Conservation (phyloP, 208 protist genomes). For the Crithidia expoeki region DNA sequence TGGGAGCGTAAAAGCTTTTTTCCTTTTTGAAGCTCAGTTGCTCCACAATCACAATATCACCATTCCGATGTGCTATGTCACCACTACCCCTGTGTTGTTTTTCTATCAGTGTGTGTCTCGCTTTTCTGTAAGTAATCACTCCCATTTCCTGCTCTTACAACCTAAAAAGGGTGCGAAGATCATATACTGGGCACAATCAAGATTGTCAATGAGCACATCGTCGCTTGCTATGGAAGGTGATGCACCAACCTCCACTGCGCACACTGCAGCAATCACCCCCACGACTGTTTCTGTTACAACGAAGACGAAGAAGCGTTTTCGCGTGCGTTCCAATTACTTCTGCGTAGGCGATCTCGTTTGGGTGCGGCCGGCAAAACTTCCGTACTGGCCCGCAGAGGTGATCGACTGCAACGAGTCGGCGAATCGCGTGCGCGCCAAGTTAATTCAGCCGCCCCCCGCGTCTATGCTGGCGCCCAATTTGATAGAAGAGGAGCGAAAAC, state of each 20-base stretch:
- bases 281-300: neutral
- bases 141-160: too few species aligned
- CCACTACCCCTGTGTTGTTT: too few species aligned
- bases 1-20: too few species aligned
- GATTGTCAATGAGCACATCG: constrained; percentile 4
- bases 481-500: constrained; percentile 36
- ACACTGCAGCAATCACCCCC: neutral
- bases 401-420: constrained; percentile 50
- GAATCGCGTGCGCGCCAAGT: constrained; percentile 64
- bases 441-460: constrained; percentile 59
- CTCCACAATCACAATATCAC: too few species aligned
- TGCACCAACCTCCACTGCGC: neutral
- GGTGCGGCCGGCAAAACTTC: constrained; percentile 69
- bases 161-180: too few species aligned
- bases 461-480: constrained; percentile 48
- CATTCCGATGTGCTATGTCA: too few species aligned
- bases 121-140: too few species aligned
- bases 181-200: too few species aligned
- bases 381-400: constrained; percentile 90
- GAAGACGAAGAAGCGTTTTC: constrained; percentile 34
- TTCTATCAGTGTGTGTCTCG: too few species aligned
- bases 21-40: too few species aligned
- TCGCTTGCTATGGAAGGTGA: neutral
- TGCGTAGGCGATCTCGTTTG: constrained; percentile 82
- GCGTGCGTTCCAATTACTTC: constrained; percentile 81